These are phyloP conservation scores for Argentina anserina DNA, from an alignment of 306 rosid genomes.

Conservation along the genomic window DNA sequence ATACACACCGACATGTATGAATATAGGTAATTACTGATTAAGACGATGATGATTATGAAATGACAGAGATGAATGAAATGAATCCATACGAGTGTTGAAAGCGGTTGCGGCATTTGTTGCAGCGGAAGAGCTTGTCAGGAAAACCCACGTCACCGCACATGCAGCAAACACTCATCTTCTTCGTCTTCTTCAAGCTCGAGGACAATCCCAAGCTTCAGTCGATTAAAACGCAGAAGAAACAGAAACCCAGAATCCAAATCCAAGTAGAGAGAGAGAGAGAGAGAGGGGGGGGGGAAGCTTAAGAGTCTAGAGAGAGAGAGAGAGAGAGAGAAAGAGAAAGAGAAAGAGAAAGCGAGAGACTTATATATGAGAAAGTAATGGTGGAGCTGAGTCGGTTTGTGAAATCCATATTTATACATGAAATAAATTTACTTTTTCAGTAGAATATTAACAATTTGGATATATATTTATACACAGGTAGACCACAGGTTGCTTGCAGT, in stretches of 20 bases:
- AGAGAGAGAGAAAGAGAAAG: slow-evolving; percentile 17
- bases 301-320: not conserved
- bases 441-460: not conserved
- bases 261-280: not conserved
- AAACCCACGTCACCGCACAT: slow-evolving; percentile 97
- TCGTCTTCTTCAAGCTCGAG: not conserved
- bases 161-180: slow-evolving; percentile 78
- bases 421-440: not conserved
- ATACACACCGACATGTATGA: not conserved
- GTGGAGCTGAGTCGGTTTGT: slow-evolving; percentile 58
- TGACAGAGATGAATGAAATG: not conserved
- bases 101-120: slow-evolving; percentile 78
- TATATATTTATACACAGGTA: slow-evolving; percentile 27
- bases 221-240: not conserved
- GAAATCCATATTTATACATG: slow-evolving; percentile 22
- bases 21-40: not conserved
- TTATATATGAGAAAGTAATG: slow-evolving; percentile 37
- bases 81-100: slow-evolving; percentile 79
- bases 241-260: slow-evolving; percentile 14
- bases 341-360: slow-evolving; percentile 13
- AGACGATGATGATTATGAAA: slow-evolving; percentile 1
- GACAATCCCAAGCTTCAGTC: not conserved
- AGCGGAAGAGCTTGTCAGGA: slow-evolving; percentile 89
- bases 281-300: slow-evolving; percentile 15
- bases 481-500: slow-evolving; percentile 77